phyloP scores from a whole-genome alignment of 129 eudicot genomes.

The Arctium minus region DNA sequence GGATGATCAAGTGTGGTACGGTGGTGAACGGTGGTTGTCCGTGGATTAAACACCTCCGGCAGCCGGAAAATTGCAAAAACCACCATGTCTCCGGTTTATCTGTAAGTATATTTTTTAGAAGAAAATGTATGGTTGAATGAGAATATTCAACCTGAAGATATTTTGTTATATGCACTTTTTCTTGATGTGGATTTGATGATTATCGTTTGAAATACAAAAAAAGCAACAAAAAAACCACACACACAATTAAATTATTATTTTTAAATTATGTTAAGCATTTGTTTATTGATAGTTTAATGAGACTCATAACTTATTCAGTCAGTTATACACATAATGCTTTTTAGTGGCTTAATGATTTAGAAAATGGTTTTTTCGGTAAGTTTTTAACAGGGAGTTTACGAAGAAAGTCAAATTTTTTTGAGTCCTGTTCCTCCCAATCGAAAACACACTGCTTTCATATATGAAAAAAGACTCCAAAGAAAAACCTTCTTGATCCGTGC shows the following conservation, averaged over 20 bases:
- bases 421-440: too few relatives aligned
- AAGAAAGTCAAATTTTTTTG: too few relatives aligned
- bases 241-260: background rate
- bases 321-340: too few relatives aligned
- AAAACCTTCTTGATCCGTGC: too few relatives aligned
- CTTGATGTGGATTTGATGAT: slow-evolving; percentile 18
- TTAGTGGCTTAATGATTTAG: too few relatives aligned
- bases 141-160: slow-evolving; percentile 27
- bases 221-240: background rate
- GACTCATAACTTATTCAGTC: too few relatives aligned
- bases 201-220: background rate
- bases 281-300: too few relatives aligned
- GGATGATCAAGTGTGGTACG: slow-evolving; percentile 4
- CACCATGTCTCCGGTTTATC: slow-evolving; percentile 23
- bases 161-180: slow-evolving; percentile 21
- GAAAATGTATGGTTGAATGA: slow-evolving; percentile 1
- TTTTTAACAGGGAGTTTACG: too few relatives aligned
- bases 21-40: slow-evolving; percentile 7
- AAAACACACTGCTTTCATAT: too few relatives aligned
- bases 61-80: slow-evolving; percentile 32
- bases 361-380: too few relatives aligned
- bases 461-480: too few relatives aligned
- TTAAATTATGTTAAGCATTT: too few relatives aligned
- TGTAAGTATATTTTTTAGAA: background rate
- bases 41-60: slow-evolving; percentile 24